Conservation (phyloP, 495 filamentous ascomycete species). For the Terfezia claveryi region DNA sequence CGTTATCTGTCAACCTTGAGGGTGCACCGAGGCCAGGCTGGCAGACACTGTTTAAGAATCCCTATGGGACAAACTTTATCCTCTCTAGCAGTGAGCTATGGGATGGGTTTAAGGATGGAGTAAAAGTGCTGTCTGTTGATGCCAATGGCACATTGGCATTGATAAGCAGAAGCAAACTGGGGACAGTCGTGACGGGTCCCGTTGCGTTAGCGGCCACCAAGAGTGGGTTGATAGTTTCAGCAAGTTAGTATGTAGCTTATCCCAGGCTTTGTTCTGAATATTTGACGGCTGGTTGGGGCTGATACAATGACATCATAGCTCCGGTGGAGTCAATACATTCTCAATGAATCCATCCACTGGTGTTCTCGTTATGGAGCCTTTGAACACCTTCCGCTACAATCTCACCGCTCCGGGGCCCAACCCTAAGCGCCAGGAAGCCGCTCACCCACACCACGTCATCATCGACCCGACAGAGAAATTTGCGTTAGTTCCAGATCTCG, state of each 20-base stretch:
- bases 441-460: conserved; percentile 50
- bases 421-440: conserved; percentile 33
- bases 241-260: conserved; percentile 6
- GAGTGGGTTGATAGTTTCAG: conserved; percentile 5
- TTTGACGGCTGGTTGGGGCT: neutral
- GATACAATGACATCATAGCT: neutral
- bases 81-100: conserved; percentile 7
- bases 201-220: conserved; percentile 3
- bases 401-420: conserved; percentile 25
- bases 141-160: conserved; percentile 6
- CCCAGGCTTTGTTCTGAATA: neutral
- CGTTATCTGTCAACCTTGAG: conserved; percentile 2
- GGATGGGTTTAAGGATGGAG: neutral
- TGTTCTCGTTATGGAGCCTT: conserved; percentile 11
- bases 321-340: conserved; percentile 6
- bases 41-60: conserved; percentile 4
- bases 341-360: conserved; percentile 1
- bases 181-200: conserved; percentile 2
- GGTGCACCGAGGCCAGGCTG: conserved; percentile 6
- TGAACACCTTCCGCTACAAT: conserved; percentile 33
- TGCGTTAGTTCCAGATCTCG: conserved; percentile 47
- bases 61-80: neutral
- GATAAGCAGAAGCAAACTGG: neutral
- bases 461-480: conserved; percentile 47
- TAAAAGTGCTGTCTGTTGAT: conserved; percentile 7